phyloP scores from a whole-genome alignment of 345 rosid genomes.

The Boechera stricta region DNA sequence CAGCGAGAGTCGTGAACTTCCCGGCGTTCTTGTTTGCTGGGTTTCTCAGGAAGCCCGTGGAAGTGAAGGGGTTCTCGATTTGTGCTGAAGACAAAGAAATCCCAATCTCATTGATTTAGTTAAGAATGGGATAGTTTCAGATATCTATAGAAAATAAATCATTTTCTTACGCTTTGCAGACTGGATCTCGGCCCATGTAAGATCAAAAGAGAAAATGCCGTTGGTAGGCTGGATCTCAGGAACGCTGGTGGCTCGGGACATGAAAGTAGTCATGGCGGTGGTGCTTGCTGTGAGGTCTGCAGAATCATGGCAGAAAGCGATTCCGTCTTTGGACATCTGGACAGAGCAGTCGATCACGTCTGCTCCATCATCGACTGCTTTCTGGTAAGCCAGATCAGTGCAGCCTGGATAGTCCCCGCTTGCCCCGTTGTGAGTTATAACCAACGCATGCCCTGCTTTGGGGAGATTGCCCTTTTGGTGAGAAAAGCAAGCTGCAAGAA shows the following conservation, averaged over 20 bases:
- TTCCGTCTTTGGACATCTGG: conserved; percentile 84
- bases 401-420: conserved; percentile 82
- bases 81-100: conserved; percentile 60
- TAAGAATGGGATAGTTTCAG: neutral
- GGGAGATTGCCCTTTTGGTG: conserved; percentile 43
- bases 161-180: conserved; percentile 65
- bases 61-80: conserved; percentile 59
- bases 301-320: conserved; percentile 72
- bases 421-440: conserved; percentile 84
- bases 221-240: conserved; percentile 70
- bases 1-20: conserved; percentile 60
- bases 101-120: neutral
- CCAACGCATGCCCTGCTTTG: conserved; percentile 47
- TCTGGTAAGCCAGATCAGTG: conserved; percentile 81
- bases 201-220: conserved; percentile 88
- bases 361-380: conserved; percentile 79
- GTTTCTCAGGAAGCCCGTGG: conserved; percentile 50
- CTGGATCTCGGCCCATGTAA: conserved; percentile 84
- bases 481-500: conserved; percentile 69
- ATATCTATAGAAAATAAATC: neutral
- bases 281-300: conserved; percentile 63
- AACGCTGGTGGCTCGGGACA: conserved; percentile 53
- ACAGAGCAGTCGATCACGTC: conserved; percentile 81
- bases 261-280: conserved; percentile 63
- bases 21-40: conserved; percentile 73